Evolutionary conservation across 306 rosid species (phyloP), one percentile per base, ranked within the genome.

Genomic region (Oxytropis ochrocephala): DNA sequence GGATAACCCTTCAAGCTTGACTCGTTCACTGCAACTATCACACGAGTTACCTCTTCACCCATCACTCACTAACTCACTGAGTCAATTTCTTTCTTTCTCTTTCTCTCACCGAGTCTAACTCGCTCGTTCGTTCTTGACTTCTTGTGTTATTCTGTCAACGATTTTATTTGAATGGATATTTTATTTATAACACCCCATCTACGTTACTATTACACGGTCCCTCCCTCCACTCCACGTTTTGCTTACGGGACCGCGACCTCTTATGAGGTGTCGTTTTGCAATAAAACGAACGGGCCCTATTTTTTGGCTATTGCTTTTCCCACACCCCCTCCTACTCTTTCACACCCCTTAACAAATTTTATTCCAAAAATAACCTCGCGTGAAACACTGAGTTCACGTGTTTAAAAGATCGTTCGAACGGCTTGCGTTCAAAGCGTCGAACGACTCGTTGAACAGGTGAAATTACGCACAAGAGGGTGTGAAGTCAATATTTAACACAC

Each of bases 1-100:
- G 98, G 97, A 33, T 93, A 90, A 6, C 98, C 98, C 42, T 88
- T 86, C 60, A 93, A 79, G 48, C 92, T 90, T 52, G 98, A 93
- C 87, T 93, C 89, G 80, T 84, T 93, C 82, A 93, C 98, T 8
- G 75, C 98, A 21, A 93, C 9, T 90, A 93, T 72, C 32, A 90
- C 58, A 80, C 96, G 93, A 75, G 94, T 93, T 58, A 41, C 70
- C 5, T 30, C 64, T 5, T 60, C 67, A 16, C 33, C 49, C 67
- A 39, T 60, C 21, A 4, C 8, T 5, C 16, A 35, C 66, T 18
- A 32, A 60, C 9, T 38, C 43, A 38, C 1, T 24, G 29, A 24
- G 49, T 60, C 54, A 69, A 69, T 64, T 61, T 77, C 30, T 57
- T 67, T 60, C 18, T 48, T n/a, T n/a, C n/a, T 49, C 24, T 27